These are phyloP conservation scores for Pichia norvegensis DNA, from an alignment of 1,139 yeast genomes.

Conservation along the genomic window DNA sequence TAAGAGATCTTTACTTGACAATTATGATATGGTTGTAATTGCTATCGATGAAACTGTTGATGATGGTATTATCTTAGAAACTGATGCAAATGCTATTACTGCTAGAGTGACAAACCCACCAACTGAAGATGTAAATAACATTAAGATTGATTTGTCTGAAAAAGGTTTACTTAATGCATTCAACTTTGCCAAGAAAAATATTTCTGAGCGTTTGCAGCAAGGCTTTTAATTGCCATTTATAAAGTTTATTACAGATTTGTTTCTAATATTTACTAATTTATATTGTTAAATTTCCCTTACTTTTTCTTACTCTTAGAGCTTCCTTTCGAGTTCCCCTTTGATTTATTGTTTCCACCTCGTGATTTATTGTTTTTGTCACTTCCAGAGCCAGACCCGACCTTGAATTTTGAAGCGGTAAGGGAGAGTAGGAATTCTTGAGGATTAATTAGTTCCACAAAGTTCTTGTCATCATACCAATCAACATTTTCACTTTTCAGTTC, in stretches of 20 bases:
- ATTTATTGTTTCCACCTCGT: conserved; percentile 8
- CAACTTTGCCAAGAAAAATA: conserved; percentile 79
- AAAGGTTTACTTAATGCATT: conserved; percentile 84
- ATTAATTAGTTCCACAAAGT: conserved; percentile 48
- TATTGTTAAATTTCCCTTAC: not conserved
- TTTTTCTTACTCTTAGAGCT: conserved; percentile 12
- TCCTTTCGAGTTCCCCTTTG: conserved; percentile 4
- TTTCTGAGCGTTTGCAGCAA: conserved; percentile 84
- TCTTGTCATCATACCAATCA: conserved; percentile 71
- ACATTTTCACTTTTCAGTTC: conserved; percentile 33
- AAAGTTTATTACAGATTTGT: too few relatives aligned
- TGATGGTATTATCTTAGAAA: conserved; percentile 85
- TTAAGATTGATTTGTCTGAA: conserved; percentile 74
- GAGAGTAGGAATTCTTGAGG: conserved; percentile 46
- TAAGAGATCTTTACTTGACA: conserved; percentile 67
- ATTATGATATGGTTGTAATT: conserved; percentile 77
- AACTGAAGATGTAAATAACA: conserved; percentile 48
- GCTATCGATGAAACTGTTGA: conserved; percentile 90
- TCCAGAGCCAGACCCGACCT: conserved; percentile 32
- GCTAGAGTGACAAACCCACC: conserved; percentile 87
- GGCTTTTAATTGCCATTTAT: conserved; percentile 45
- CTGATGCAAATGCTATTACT: conserved; percentile 80
- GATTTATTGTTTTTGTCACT: conserved; percentile 17
- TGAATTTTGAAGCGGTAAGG: conserved; percentile 45
- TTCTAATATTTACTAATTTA: not conserved